Evolutionary conservation across 1,139 yeast genomes (phyloP), one percentile per base, ranked within the genome.

Genomic region (Debaryomyces psychrophilus): DNA sequence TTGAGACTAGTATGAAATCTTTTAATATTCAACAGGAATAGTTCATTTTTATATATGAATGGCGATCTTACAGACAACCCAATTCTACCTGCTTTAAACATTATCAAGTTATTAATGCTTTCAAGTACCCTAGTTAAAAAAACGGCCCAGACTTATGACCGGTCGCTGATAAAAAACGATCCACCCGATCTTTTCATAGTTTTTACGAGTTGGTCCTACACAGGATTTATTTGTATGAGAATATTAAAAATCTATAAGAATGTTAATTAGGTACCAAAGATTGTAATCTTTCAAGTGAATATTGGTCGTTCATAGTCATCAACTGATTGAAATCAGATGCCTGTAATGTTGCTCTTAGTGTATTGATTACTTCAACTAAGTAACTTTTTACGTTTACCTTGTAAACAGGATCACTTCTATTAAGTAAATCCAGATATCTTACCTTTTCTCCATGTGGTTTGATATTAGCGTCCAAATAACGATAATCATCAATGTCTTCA

Each of bases 361-460:
- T 49, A 5, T 46, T 42, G 4, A 71, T 50, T 12, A 58, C 56
- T 38, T 60, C 54, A 37, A 52, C 53, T 50, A 74, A 51, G 41
- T 53, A 63, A 4, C 47, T 51, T 41, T 55, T 51, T 48, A 85
- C 58, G 44, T 77, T 74, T n/a, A 82, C 71, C 18, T 67, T 73
- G 61, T 81, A 83, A 3, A 85, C 85, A 0, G 87, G 84, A 58
- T 87, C 95, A 35, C 58, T 58, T 1, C 54, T 55, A 42, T 76
- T 74, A 11, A 77, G 62, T 18, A 85, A 59, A 28, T 63, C 60
- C 49, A 75, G 77, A 56, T 77, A 81, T 48, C 90, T 67, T 14
- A 73, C 45, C 57, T 79, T 82, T 56, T 86, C 92, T 3, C 85
- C 83, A 47, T 80, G 81, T 40, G 77, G 75, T 54, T 71, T 67